Conservation (phyloP, 148 eudicot species). For the Hydrangea macrophylla region DNA sequence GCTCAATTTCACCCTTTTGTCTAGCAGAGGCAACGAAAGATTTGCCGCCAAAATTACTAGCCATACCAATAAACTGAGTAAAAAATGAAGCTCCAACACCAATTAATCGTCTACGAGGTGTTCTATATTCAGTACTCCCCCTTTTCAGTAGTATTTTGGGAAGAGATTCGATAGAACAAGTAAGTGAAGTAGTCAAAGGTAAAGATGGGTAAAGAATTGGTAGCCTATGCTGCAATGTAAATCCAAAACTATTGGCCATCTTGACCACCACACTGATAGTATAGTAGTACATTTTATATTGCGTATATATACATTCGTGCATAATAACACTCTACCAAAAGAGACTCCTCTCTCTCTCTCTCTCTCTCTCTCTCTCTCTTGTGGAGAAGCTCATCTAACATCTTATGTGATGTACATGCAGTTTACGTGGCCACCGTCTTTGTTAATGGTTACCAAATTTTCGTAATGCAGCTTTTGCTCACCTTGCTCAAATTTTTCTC, state of each 20-base stretch:
- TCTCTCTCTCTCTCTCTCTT: too few relatives aligned
- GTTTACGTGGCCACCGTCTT: conserved; percentile 16
- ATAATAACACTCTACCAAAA: too few relatives aligned
- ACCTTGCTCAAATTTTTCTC: too few relatives aligned
- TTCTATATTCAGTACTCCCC: conserved; percentile 14
- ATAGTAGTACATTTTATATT: too few relatives aligned
- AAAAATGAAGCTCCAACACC: conserved; percentile 66
- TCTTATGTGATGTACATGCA: background rate
- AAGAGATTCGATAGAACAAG: conserved; percentile 7
- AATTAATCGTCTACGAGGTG: conserved; percentile 52
- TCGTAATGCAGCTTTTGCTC: too few relatives aligned
- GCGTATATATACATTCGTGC: too few relatives aligned
- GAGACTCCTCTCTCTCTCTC: too few relatives aligned
- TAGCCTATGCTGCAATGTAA: conserved; percentile 14
- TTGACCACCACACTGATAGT: too few relatives aligned
- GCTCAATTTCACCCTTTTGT: conserved; percentile 53
- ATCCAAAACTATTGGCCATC: conserved; percentile 33
- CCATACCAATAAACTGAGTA: conserved; percentile 66
- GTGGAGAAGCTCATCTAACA: too few relatives aligned
- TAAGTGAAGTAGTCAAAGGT: conserved; percentile 16
- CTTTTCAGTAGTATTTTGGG: conserved; percentile 15
- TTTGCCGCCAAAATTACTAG: conserved; percentile 43
- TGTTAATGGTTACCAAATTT: too few relatives aligned
- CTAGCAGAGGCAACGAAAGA: conserved; percentile 81
- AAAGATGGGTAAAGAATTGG: conserved; percentile 17